Conservation (phyloP, 2,329 filamentous ascomycete species). For the Tolypocladium tropicale region DNA sequence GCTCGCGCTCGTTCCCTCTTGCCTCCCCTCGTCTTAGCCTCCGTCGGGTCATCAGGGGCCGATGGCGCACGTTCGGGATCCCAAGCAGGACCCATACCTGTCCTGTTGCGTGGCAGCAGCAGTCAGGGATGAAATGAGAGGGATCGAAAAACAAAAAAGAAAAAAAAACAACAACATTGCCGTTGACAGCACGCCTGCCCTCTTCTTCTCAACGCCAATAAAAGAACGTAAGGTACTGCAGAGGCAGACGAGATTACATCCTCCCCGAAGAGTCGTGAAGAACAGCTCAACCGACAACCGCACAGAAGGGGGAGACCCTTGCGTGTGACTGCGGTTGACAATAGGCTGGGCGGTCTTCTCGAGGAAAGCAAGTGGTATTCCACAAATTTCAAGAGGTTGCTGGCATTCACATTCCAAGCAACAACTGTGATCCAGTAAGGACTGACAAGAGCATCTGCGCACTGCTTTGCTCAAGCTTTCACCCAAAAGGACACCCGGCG, state of each 20-base stretch:
- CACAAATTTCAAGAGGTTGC: neutral
- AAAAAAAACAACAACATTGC: neutral
- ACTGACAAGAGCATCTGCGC: neutral
- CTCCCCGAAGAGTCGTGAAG: conserved; percentile 19
- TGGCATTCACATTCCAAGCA: neutral
- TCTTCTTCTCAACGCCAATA: conserved; percentile 20
- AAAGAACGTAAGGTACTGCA: conserved; percentile 26
- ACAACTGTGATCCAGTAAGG: conserved; percentile 1
- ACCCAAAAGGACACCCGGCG: neutral
- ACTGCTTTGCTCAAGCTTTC: neutral
- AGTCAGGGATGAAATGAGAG: neutral
- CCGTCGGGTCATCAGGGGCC: neutral
- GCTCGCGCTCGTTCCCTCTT: neutral
- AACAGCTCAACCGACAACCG: conserved; percentile 8
- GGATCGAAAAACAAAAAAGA: too few relatives aligned
- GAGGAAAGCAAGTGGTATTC: neutral
- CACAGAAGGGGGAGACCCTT: neutral
- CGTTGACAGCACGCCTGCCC: conserved; percentile 7
- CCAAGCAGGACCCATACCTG: neutral
- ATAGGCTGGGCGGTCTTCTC: neutral
- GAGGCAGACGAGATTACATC: conserved; percentile 28
- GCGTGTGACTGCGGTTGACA: neutral
- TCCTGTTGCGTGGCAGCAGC: neutral
- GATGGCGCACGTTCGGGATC: neutral
- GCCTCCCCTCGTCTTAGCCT: neutral